These are phyloP conservation scores for Medicago truncatula DNA, from an alignment of 306 rosid species.

Conservation along the genomic window MtrunA17r5.0-ANR NC_053042.1:34374001-34374500, in stretches of 20 bases:
- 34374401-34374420: not conserved
- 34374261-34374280: slow-evolving; percentile 17
- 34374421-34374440: not conserved
- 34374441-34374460: slow-evolving; percentile 17
- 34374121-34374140: not conserved
- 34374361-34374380: not conserved
- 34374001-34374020: slow-evolving; percentile 11
- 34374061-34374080: slow-evolving; percentile 8
- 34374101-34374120: slow-evolving; percentile 4
- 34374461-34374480: not conserved
- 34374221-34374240: slow-evolving; percentile 4
- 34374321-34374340: slow-evolving; percentile 7
- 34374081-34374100: slow-evolving; percentile 16
- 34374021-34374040: slow-evolving; percentile 25
- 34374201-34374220: not conserved
- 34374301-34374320: slow-evolving; percentile 6
- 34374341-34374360: slow-evolving; percentile 11
- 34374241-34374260: slow-evolving; percentile 25
- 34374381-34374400: slow-evolving; percentile 8
- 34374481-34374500: slow-evolving; percentile 18
- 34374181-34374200: not conserved
- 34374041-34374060: slow-evolving; percentile 16
- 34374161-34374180: not conserved
- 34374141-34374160: not conserved
- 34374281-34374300: not conserved